Evolutionary conservation across 306 rosid species (phyloP).

Genomic region (Vicia villosa): DNA sequence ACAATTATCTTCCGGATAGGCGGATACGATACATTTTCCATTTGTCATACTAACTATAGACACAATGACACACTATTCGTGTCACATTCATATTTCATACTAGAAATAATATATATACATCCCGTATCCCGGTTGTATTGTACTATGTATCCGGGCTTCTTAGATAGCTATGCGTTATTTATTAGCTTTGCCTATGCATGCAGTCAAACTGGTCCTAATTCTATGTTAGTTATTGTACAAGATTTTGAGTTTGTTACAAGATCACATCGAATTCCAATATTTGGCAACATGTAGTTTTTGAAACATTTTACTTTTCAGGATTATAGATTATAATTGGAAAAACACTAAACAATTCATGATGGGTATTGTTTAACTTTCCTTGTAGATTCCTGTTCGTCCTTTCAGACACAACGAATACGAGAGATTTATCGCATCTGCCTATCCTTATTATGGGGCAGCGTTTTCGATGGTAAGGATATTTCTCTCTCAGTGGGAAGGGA

Average conservation of each 20-base stretch:
- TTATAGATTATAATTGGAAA: not conserved
- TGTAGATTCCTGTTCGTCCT: slow-evolving; percentile 98
- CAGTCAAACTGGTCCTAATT: not conserved
- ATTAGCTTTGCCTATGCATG: not conserved
- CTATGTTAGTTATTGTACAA: slow-evolving; percentile 10
- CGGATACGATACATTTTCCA: too few species aligned
- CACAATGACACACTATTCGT: too few species aligned
- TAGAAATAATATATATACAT: too few species aligned
- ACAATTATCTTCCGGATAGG: too few species aligned
- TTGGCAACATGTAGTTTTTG: slow-evolving; percentile 25
- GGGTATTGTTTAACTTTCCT: slow-evolving; percentile 32
- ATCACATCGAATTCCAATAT: slow-evolving; percentile 15
- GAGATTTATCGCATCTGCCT: slow-evolving; percentile 93
- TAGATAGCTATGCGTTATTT: not conserved
- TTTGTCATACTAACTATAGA: too few species aligned
- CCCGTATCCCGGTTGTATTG: too few species aligned
- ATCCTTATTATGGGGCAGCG: slow-evolving; percentile 91
- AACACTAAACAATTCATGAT: slow-evolving; percentile 21
- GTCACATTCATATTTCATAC: too few species aligned
- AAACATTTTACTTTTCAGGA: not conserved
- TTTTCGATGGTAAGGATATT: slow-evolving; percentile 77
- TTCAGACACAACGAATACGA: slow-evolving; percentile 94
- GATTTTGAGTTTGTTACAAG: slow-evolving; percentile 9
- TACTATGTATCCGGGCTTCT: too few species aligned
- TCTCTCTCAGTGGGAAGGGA: slow-evolving; percentile 10